Percentiles rank a stretch among this genome's conserved stretches.
Evolutionary conservation across 2,329 filamentous ascomycete species (phyloP).

Genomic region (Neonectria neomacrospora): DNA sequence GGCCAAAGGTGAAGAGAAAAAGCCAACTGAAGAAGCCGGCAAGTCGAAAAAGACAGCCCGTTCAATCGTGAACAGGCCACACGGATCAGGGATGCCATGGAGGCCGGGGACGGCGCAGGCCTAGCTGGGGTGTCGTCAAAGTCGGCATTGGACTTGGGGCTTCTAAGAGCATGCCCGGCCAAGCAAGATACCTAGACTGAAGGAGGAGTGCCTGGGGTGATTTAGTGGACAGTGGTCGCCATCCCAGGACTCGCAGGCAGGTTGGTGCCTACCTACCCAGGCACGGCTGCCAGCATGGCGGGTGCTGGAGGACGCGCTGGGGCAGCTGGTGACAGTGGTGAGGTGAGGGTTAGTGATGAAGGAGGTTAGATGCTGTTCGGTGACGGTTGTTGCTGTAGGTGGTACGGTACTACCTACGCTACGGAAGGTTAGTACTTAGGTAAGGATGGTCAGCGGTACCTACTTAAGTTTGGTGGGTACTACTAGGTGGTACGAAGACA

Average conservation of each 20-base stretch:
- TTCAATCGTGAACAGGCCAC: neutral
- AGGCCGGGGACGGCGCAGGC: neutral
- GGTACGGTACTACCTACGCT: no score
- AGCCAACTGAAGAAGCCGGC: neutral
- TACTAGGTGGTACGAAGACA: neutral
- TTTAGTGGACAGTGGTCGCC: neutral
- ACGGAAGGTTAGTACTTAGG: no score
- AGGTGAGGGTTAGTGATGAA: neutral
- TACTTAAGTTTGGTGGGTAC: neutral
- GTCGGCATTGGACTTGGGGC: neutral
- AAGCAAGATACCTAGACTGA: no score
- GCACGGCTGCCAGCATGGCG: neutral
- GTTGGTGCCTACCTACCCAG: no score
- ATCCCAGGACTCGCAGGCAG: no score
- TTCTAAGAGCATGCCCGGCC: no score
- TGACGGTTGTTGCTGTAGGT: neutral
- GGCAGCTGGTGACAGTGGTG: neutral
- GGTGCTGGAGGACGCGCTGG: neutral
- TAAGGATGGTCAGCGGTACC: no score
- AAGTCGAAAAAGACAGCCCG: neutral
- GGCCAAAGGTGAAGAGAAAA: neutral
- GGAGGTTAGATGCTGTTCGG: conserved; percentile 4
- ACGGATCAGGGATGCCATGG: neutral
- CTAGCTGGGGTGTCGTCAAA: neutral
- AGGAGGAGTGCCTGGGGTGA: neutral